Conservation (phyloP, 768 basidiomycete species). For the Mrakia frigida region DNA sequence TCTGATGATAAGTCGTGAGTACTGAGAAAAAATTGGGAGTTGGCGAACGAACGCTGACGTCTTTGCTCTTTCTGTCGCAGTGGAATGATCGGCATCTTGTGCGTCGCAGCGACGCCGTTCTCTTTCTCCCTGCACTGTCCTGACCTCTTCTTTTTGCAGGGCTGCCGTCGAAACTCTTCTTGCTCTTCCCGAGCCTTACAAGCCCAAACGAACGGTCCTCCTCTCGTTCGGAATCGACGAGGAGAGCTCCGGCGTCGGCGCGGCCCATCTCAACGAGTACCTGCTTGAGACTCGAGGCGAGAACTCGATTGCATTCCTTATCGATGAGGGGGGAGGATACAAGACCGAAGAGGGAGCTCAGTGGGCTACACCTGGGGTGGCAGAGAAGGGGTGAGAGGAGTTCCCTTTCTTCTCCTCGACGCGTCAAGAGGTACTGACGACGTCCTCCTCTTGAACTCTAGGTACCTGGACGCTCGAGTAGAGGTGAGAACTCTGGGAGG, state of each 20-base stretch:
- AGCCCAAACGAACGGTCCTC: constrained; percentile 36
- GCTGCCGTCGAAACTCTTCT: constrained; percentile 40
- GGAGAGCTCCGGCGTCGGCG: constrained; percentile 38
- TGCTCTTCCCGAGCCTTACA: constrained; percentile 32
- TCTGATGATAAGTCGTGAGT: constrained; percentile 38
- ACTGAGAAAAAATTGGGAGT: no score
- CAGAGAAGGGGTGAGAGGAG: constrained; percentile 40
- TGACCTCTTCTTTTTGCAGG: no score
- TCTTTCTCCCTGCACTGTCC: no score
- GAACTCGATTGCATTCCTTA: constrained; percentile 38
- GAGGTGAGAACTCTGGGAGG: constrained; percentile 1
- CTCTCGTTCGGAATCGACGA: constrained; percentile 30
- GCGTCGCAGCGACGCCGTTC: no score
- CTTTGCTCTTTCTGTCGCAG: constrained; percentile 14
- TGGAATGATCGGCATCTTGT: constrained; percentile 40
- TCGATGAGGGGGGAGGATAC: constrained; percentile 38
- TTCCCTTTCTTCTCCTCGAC: no score
- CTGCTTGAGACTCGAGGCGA: constrained; percentile 40
- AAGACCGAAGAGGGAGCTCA: background rate
- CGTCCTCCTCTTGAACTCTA: no score
- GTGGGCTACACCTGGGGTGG: constrained; percentile 24
- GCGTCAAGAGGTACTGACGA: no score
- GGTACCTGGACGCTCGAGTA: background rate
- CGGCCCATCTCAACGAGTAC: constrained; percentile 11
- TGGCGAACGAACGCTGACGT: no score